These are phyloP conservation scores for Spinacia oleracea DNA, from an alignment of 179 eudicot species.

Conservation along the genomic window DNA sequence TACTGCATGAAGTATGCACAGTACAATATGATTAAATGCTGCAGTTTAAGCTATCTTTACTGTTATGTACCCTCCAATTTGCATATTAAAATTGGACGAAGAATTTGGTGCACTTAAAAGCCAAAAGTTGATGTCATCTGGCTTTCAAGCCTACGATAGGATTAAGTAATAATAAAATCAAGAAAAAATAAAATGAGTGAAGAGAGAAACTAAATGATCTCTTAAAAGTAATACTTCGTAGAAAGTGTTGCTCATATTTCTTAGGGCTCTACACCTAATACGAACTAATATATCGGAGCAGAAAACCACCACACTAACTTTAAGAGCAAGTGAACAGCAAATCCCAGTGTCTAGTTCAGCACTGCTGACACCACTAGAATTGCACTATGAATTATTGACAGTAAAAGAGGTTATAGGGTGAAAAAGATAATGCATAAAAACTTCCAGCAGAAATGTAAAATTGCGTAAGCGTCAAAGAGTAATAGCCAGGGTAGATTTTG, in stretches of 20 bases:
- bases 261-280: neutral
- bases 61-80: neutral
- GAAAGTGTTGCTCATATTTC: neutral
- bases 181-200: neutral
- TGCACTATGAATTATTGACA: neutral
- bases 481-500: neutral
- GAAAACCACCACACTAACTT: neutral
- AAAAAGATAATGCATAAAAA: neutral
- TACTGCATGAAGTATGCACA: neutral
- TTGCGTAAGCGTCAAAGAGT: neutral
- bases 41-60: neutral
- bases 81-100: neutral
- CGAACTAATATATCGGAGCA: neutral
- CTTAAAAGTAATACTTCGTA: neutral
- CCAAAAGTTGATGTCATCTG: slow-evolving; percentile 1
- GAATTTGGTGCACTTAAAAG: neutral
- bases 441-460: neutral
- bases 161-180: neutral
- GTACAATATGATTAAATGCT: neutral
- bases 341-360: neutral
- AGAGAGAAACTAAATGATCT: neutral
- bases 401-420: neutral
- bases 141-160: neutral
- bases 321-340: no score
- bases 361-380: neutral